Base-by-base conservation (phyloP, 1,139 yeast genomes). In the Protomyces arabidopsidicola region DNA sequence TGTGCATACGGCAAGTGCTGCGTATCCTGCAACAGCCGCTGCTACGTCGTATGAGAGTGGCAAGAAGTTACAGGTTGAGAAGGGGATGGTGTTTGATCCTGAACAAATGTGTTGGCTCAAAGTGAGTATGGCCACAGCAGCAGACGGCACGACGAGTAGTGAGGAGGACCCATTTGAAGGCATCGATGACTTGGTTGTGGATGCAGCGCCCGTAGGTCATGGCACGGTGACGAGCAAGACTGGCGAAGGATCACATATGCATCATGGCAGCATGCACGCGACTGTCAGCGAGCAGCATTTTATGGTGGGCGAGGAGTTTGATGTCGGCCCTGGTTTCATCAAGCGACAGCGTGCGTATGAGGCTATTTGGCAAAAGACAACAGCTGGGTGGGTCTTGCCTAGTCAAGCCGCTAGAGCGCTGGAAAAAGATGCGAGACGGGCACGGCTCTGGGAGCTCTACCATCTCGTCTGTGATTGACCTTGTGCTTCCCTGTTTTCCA, bases 11-110 rank as follows among this genome's bases (percentile, higher is more conserved):
- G 48, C 24, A 3, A n/a, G 12, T 16, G 18, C 48, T 16, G 48
- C 10, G 2, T 10, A 5, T 5, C 9, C 2, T n/a, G n/a, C 48
- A n/a, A 20, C 48, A 16, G 18, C 48, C n/a, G 22, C 48, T 10
- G 48, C 10, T 18, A 70, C 72, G 10, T 10, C 18, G 10, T 24
- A 45, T n/a, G 69, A 48, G 71, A 70, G 73, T 42, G 45, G 38
- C 24, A 16, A 27, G 22, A 35, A 35, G 34, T 72, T 76, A 12
- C 78, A 78, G 60, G 71, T 77, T 8, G 78, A 76, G 12, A 79
- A 80, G 1, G 81, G 82, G 66, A 86, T 86, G 90, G 78, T 80
- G 53, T 85, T 84, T 71, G 88, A 85, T 70, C 80, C 83, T 2
- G 80, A 79, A 27, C 81, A 81, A 63, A 74, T 85, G 72, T 77